A percentile compares a stretch with the other conserved stretches of the same genome.
Conservation (phyloP, 345 rosid genomes). For the Eucalyptus regnans region DNA sequence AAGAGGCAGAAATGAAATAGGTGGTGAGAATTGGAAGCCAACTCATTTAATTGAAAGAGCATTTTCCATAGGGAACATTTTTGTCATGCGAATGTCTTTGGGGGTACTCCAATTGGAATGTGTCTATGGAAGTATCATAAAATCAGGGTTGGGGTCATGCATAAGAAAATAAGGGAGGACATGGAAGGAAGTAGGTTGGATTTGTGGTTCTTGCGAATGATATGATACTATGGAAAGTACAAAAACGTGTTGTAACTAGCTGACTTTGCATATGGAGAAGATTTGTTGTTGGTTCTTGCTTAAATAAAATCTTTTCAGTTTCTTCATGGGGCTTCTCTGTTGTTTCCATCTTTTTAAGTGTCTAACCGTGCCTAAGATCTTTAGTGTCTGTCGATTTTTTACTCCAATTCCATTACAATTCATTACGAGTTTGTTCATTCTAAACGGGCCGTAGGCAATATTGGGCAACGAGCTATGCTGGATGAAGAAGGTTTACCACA, state of each 20-base stretch:
- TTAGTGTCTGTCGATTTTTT: neutral
- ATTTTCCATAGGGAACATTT: neutral
- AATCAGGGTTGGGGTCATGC: neutral
- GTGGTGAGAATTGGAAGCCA: neutral
- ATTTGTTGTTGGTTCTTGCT: neutral
- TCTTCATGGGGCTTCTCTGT: neutral
- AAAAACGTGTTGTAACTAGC: neutral
- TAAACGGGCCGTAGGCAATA: slow-evolving; percentile 54
- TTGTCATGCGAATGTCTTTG: neutral
- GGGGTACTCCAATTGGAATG: neutral
- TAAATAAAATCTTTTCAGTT: neutral
- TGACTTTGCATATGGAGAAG: neutral
- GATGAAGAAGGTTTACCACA: too few species aligned
- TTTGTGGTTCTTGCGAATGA: neutral
- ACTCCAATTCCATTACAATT: neutral
- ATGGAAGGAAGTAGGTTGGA: too few species aligned
- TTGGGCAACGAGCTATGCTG: slow-evolving; percentile 78
- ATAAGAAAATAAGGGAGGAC: too few species aligned
- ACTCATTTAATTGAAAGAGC: neutral
- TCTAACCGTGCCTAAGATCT: neutral
- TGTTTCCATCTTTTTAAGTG: neutral
- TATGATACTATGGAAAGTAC: neutral
- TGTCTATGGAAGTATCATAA: neutral
- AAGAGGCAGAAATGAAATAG: neutral
- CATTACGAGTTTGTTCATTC: slow-evolving; percentile 63